A percentile compares a stretch with the other conserved stretches of the same genome.
phyloP scores from a whole-genome alignment of 2,329 filamentous ascomycete genomes.

The Trichophyton schoenleinii region DNA sequence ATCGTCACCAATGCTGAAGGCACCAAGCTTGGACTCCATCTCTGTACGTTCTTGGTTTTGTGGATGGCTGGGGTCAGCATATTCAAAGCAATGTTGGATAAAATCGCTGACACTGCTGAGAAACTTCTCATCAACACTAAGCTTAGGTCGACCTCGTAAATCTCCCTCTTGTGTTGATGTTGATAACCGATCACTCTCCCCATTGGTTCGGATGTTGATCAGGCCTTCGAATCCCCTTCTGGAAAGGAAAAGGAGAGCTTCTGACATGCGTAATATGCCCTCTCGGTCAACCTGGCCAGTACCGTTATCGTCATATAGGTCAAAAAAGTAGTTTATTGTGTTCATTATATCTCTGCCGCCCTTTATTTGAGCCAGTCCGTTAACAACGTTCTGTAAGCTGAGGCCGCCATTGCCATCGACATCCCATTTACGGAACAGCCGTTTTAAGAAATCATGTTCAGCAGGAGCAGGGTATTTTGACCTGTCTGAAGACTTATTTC shows the following conservation, averaged over 20 bases:
- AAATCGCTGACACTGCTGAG: conserved; percentile 89
- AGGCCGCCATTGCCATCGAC: conserved; percentile 62
- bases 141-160: conserved; percentile 31
- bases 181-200: conserved; percentile 36
- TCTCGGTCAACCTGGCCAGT: conserved; percentile 90
- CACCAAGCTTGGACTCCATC: conserved; percentile 34
- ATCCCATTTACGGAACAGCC: conserved; percentile 83
- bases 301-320: conserved; percentile 85
- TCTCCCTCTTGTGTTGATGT: conserved; percentile 25
- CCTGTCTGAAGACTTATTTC: conserved; percentile 43
- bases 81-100: conserved; percentile 92
- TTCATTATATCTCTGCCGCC: conserved; percentile 94
- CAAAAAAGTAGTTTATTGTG: conserved; percentile 94
- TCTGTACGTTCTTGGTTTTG: conserved; percentile 34
- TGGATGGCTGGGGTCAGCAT: conserved; percentile 82
- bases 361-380: conserved; percentile 80
- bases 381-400: conserved; percentile 82
- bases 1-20: conserved; percentile 67
- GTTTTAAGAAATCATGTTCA: conserved; percentile 86
- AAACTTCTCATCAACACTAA: conserved; percentile 71
- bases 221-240: conserved; percentile 70
- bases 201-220: conserved; percentile 49
- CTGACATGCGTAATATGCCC: conserved; percentile 86
- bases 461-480: conserved; percentile 53
- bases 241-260: conserved; percentile 84